A percentile compares a stretch with the other conserved stretches of the same genome.
phyloP scores from a whole-genome alignment of 768 basidiomycete genomes.

The Boletus barrowsii region DNA sequence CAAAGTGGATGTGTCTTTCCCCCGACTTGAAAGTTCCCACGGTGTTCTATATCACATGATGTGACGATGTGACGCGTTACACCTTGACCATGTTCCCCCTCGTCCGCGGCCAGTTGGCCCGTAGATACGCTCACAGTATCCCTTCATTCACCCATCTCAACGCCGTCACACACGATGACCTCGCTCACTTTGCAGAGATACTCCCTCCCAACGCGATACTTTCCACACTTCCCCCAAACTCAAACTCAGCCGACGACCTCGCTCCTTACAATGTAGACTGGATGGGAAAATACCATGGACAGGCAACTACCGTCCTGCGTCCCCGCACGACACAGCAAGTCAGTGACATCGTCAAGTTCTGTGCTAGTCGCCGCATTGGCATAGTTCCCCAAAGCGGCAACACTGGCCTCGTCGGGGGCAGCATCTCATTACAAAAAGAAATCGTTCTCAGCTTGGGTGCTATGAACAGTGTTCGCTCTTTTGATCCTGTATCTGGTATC shows the following conservation, averaged over 20 bases:
- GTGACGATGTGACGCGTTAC: too few relatives aligned
- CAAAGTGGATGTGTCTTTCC: background rate
- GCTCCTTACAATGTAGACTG: slow-evolving; percentile 84
- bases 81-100: slow-evolving; percentile 9
- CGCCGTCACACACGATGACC: slow-evolving; percentile 54
- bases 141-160: slow-evolving; percentile 36
- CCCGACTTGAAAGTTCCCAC: slow-evolving; percentile 14
- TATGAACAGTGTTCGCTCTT: slow-evolving; percentile 78
- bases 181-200: slow-evolving; percentile 65
- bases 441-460: slow-evolving; percentile 80
- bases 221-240: slow-evolving; percentile 57
- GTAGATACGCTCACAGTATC: slow-evolving; percentile 20
- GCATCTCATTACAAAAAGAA: slow-evolving; percentile 86
- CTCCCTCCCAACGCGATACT: slow-evolving; percentile 63
- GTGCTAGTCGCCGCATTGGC: slow-evolving; percentile 75
- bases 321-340: slow-evolving; percentile 88
- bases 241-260: slow-evolving; percentile 60
- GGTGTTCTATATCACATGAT: slow-evolving; percentile 8
- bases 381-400: slow-evolving; percentile 98
- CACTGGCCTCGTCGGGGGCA: slow-evolving; percentile 95
- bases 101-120: background rate
- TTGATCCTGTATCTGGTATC: slow-evolving; percentile 79
- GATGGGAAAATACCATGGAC: slow-evolving; percentile 94
- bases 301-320: slow-evolving; percentile 79
- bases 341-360: slow-evolving; percentile 83